Base-by-base conservation (phyloP, 2,329 filamentous ascomycete genomes). In the Rhexocercosporidium sp. region DNA sequence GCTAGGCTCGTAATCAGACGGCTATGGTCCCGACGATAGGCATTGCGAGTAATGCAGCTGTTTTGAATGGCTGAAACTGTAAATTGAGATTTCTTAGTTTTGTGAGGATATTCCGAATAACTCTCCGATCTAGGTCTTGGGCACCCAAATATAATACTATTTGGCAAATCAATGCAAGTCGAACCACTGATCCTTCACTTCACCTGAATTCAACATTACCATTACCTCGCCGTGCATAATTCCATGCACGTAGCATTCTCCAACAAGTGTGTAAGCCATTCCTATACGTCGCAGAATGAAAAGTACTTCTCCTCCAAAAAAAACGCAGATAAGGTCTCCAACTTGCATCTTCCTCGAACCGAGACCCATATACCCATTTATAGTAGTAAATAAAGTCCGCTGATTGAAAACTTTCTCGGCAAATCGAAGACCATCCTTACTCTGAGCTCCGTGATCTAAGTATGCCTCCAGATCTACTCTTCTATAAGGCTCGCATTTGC, bases 291-390 rank as follows among this genome's bases (percentile, higher is more conserved):
- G 1, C 49, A 66, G 31, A 39, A 66, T 53, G 31, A 63, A 66
- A 51, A 60, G 59, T 4, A 63, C 46, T n/a, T 63, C 31, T 41
- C 49, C 65, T 20, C 65, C 65, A 59, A 27, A 66, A 3, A 66
- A 29, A 34, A 66, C 29, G 53, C 51, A 57, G 22, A 66, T 39
- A 2, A 53, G 1, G 25, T 66, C 59, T 37, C 65, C 65, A 39
- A 59, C 16, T n/a, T 59, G 47, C 61, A 56, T 64, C n/a, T 18
- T 57, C 14, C 37, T 44, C 5, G 49, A 25, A 41, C 61, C 61
- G n/a, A 64, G 22, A n/a, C 61, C 49, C 51, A 64, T 57, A 27
- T 64, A 46, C 25, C 61, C 61, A 64, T 54, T 11, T 4, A 1
- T 27, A 1, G 61, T 54, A 25, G 20, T 44, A 34, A 64, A 64